Base-by-base conservation (phyloP, 352 stramenopile genomes). In the Phytopythium boreale region DNA sequence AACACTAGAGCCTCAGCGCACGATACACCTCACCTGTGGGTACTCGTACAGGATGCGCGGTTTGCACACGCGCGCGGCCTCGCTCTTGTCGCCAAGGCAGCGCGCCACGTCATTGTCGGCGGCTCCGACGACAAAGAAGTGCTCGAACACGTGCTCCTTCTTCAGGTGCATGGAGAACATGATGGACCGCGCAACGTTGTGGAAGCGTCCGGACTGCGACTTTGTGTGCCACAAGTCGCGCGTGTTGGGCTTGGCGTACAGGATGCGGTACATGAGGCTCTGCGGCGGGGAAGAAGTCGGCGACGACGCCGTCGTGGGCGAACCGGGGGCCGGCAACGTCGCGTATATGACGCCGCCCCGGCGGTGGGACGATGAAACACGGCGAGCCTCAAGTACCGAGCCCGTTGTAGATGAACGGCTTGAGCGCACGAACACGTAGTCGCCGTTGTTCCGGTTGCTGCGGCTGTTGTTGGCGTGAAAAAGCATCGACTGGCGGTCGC, bases 121-220 rank as follows among this genome's bases (percentile, higher is more conserved):
- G 43, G 87, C 68, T 1, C 87, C 84, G 11, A 68, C 74, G 14
- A 95, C 77, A 67, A 95, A 89, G 56, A 92, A 95, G 44, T 87
- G 82, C 61, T 95, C 87, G 56, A 93, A 95, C 2, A 95, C 73
- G 56, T 84, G 84, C 63, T 92, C 85, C 64, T 87, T 88, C 63
- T 89, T 88, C 22, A 91, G 65, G 39, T 93, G 80, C 80, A 92
- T 89, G 3, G 82, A 93, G 60, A 88, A 89, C 62, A 91, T 81
- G 52, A 93, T 79, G 0, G 84, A 91, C 9, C 76, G 80, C 20
- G 84, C 87, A 27, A 92, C 72, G 36, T 75, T 88, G 26, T 90
- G 75, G 36, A 90, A 64, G 57, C 81, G 80, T 56, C 71, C 62
- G 0, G 69, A 68, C 56, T 86, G 69, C 12, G 76, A 59, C n/a